Base-by-base conservation (phyloP, 352 stramenopile species). In the Aphanomyces cochlioides region DNA sequence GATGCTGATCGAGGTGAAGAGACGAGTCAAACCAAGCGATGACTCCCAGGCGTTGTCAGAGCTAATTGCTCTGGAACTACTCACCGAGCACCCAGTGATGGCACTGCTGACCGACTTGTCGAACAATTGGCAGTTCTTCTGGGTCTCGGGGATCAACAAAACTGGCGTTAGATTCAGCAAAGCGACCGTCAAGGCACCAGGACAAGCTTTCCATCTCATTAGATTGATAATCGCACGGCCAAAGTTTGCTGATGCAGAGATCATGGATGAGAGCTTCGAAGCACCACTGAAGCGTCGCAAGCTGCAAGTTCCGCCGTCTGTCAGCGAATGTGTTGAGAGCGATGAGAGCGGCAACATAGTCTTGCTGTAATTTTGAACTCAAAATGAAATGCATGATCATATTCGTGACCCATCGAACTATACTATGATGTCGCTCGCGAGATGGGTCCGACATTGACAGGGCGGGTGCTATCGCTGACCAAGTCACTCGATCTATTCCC, bases 1-100 rank as follows among this genome's bases (percentile, higher is more conserved):
- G 66, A 78, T 84, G 77, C 67, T 82, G 50, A 77, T 82, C 66
- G 75, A 87, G 78, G 77, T 84, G 69, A 80, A 82, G 65, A 74
- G n/a, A 59, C 34, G 54, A 10, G 50, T 84, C 17, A 47, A 79
- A 77, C 4, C 0, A 69, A 48, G 56, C 21, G 57, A 17, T 63
- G 60, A 50, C 37, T 85, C 73, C 56, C 74, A 85, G 71, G 72
- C 73, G 8, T 67, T 81, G 40, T 83, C 78, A 47, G 70, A 84
- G 40, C 72, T 84, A 34, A 80, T 82, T 47, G 75, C 76, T 7
- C 63, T 87, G 43, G 75, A 84, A 77, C 15, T 84, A 15, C 59
- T 87, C 13, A 56, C 39, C 45, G 43, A 68, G 10, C 60, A 79
- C 39, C 72, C 74, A 70, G 75, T 85, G 65, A 75, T 82, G 61